Evolutionary conservation across 164 flowering plant genomes (phyloP).

Genomic region (Buxus sempervirens): DNA sequence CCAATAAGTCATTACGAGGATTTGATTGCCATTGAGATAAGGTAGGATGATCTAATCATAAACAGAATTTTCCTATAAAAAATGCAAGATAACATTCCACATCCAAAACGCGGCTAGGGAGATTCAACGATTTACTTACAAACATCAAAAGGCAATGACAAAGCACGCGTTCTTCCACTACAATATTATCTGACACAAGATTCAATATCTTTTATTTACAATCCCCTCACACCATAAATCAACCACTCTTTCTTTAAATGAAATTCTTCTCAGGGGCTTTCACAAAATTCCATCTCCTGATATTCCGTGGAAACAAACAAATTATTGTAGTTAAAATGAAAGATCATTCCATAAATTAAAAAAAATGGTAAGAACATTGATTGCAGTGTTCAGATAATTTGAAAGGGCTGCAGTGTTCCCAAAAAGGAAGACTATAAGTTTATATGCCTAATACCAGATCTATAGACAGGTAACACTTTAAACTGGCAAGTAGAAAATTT

Average conservation of each 20-base stretch:
- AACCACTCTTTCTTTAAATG: not conserved
- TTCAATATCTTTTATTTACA: slow-evolving; percentile 19
- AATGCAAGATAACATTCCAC: not conserved
- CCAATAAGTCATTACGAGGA: not conserved
- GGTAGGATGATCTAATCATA: not conserved
- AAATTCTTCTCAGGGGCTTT: slow-evolving; percentile 20
- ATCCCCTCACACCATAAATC: not conserved
- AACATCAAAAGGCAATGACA: not conserved
- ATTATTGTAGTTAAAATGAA: not conserved
- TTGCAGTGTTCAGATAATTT: no score
- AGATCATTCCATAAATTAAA: not conserved
- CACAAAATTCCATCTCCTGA: slow-evolving; percentile 34
- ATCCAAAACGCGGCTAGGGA: not conserved
- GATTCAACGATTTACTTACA: not conserved
- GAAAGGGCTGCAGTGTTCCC: not conserved
- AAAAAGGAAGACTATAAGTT: not conserved
- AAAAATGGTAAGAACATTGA: not conserved
- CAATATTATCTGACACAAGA: slow-evolving; percentile 12
- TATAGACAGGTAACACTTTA: no score
- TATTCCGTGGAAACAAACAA: not conserved
- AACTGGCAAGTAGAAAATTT: no score
- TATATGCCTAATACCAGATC: no score
- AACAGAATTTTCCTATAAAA: not conserved
- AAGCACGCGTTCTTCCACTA: not conserved
- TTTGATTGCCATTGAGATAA: no score